Conservation (phyloP, 1,284 basidiomycete genomes). For the Pseudozyma tsukubaensis region DNA sequence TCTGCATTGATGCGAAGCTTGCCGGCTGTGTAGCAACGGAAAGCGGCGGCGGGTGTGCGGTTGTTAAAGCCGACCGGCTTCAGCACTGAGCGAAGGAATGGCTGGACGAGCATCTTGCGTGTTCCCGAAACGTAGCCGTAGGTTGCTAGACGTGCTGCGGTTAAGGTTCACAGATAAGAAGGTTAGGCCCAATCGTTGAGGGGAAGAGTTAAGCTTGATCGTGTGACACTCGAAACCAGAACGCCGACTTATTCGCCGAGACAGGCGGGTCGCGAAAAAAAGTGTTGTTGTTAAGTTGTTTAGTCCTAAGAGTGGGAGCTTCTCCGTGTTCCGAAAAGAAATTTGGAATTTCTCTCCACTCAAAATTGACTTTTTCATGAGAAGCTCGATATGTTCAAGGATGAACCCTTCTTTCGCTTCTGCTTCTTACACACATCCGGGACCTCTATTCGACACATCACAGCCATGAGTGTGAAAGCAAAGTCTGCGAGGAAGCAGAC, state of each 20-base stretch:
- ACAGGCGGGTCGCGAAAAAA: not conserved
- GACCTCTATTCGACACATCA: not conserved
- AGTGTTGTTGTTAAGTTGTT: conserved; percentile 12
- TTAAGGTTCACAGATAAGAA: too few species aligned
- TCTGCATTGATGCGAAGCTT: conserved; percentile 46
- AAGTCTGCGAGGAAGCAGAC: not conserved
- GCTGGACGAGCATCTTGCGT: too few species aligned
- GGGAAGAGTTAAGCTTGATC: too few species aligned
- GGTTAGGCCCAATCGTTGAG: too few species aligned
- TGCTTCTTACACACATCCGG: not conserved
- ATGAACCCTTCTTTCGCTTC: not conserved
- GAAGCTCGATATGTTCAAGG: too few species aligned
- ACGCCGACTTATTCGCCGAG: conserved; percentile 27
- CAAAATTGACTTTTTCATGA: conserved; percentile 9
- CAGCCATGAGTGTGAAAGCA: conserved; percentile 13
- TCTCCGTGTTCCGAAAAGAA: conserved; percentile 27
- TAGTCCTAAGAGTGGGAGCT: not conserved
- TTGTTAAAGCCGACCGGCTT: too few species aligned
- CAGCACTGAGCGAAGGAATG: too few species aligned
- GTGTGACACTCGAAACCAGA: too few species aligned
- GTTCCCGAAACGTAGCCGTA: too few species aligned
- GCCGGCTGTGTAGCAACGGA: conserved; percentile 28
- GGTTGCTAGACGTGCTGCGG: too few species aligned
- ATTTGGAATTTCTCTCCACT: conserved; percentile 31
- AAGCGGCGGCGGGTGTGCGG: not conserved